Evolutionary conservation across 257 asterid species (phyloP).

Genomic region (Lithospermum erythrorhizon): DNA sequence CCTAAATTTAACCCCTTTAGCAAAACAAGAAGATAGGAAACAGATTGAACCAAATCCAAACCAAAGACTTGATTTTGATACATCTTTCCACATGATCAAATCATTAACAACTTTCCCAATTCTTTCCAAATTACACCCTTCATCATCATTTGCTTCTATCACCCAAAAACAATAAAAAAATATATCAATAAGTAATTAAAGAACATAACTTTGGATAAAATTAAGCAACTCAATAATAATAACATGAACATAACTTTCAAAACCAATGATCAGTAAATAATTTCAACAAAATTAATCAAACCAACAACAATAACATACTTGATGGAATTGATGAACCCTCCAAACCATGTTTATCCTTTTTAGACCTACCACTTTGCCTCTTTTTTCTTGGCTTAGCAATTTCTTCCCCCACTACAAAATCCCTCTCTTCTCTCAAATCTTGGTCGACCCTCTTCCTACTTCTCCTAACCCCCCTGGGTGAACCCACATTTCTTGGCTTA

Average conservation of each 20-base stretch:
- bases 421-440: slow-evolving; percentile 60
- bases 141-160: slow-evolving; percentile 31
- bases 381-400: slow-evolving; percentile 53
- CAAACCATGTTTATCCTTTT: slow-evolving; percentile 39
- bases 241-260: not conserved
- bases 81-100: slow-evolving; percentile 90
- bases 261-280: not conserved
- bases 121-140: slow-evolving; percentile 39
- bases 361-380: slow-evolving; percentile 40
- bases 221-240: not conserved
- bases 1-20: slow-evolving; percentile 62
- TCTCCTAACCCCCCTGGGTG: slow-evolving; percentile 52
- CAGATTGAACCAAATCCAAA: slow-evolving; percentile 83
- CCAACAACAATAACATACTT: slow-evolving; percentile 29
- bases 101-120: slow-evolving; percentile 42
- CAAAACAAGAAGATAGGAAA: slow-evolving; percentile 72
- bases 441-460: slow-evolving; percentile 59
- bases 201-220: slow-evolving; percentile 2
- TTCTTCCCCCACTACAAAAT: slow-evolving; percentile 47
- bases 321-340: slow-evolving; percentile 16
- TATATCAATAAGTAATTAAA: not conserved
- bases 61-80: slow-evolving; percentile 91
- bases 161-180: not conserved
- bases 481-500: slow-evolving; percentile 37
- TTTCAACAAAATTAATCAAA: not conserved